Evolutionary conservation across 2,329 filamentous ascomycete species (phyloP).

Genomic region (Podosphaera leucotricha): DNA sequence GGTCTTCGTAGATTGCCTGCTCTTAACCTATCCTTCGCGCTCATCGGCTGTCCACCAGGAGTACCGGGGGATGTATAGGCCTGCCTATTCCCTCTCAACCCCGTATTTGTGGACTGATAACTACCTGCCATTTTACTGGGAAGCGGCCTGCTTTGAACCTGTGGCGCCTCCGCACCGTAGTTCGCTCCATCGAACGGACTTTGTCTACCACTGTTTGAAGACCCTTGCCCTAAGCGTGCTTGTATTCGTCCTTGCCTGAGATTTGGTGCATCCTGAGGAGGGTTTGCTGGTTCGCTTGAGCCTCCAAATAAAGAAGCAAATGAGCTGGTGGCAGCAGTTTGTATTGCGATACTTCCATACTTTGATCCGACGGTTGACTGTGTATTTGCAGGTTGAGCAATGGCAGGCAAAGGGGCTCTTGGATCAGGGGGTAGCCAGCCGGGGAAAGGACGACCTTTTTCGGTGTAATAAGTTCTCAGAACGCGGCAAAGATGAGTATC

Average conservation of each 20-base stretch:
- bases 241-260: conserved; percentile 16
- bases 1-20: conserved; percentile 14
- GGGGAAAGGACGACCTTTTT: conserved; percentile 63
- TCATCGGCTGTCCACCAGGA: conserved; percentile 1
- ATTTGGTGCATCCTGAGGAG: conserved; percentile 19
- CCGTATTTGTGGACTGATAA: conserved; percentile 32
- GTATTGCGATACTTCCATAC: conserved; percentile 22
- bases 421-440: conserved; percentile 77
- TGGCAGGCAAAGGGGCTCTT: conserved; percentile 30
- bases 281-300: conserved; percentile 3
- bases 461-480: conserved; percentile 74
- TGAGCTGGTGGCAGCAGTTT: conserved; percentile 17
- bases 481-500: conserved; percentile 89
- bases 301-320: conserved; percentile 35
- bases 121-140: conserved; percentile 53
- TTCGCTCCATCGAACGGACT: conserved; percentile 11
- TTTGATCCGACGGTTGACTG: conserved; percentile 25
- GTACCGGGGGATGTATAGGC: conserved; percentile 4
- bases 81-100: conserved; percentile 16
- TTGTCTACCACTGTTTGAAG: conserved; percentile 8
- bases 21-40: conserved; percentile 59
- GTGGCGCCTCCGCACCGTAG: conserved; percentile 1
- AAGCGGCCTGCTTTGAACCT: conserved; percentile 30
- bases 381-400: conserved; percentile 27
- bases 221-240: neutral